phyloP scores from a whole-genome alignment of 805 yeast genomes.

The Sungouiella thailandica region DNA sequence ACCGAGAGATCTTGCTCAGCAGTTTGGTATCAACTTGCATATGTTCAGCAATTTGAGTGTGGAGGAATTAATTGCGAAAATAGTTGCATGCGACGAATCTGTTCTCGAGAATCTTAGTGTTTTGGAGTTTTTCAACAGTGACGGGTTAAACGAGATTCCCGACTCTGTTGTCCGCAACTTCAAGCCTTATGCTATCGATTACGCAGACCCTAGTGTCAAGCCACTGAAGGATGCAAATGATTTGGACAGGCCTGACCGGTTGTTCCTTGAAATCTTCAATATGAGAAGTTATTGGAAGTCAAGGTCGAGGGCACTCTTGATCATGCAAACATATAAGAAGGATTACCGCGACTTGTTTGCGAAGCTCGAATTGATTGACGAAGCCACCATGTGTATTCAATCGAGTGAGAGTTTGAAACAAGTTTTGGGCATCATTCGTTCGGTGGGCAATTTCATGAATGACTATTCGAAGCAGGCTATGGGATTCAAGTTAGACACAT shows the following conservation, averaged over 20 bases:
- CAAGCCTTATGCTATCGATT: slow-evolving; percentile 60
- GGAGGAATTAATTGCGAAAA: slow-evolving; percentile 48
- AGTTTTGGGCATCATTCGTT: slow-evolving; percentile 76
- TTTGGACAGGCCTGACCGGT: slow-evolving; percentile 64
- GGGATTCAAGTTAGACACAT: slow-evolving; percentile 87
- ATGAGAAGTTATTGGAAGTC: slow-evolving; percentile 68
- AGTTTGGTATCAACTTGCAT: slow-evolving; percentile 74
- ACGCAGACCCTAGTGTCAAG: slow-evolving; percentile 12
- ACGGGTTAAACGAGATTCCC: slow-evolving; percentile 57
- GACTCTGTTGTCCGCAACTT: slow-evolving; percentile 50
- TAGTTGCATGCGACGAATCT: slow-evolving; percentile 56
- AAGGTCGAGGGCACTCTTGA: slow-evolving; percentile 57
- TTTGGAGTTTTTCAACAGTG: slow-evolving; percentile 65
- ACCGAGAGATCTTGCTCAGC: slow-evolving; percentile 75
- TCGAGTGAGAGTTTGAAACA: slow-evolving; percentile 63
- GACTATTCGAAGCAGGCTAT: slow-evolving; percentile 86
- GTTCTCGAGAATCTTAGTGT: slow-evolving; percentile 52
- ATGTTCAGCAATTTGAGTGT: slow-evolving; percentile 50
- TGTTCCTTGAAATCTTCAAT: slow-evolving; percentile 65
- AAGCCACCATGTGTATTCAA: slow-evolving; percentile 63
- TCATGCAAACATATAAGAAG: slow-evolving; percentile 52
- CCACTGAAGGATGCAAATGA: slow-evolving; percentile 22
- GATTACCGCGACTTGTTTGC: slow-evolving; percentile 59
- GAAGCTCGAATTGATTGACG: slow-evolving; percentile 60
- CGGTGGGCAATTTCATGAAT: slow-evolving; percentile 96